These are phyloP conservation scores for Phytophthora idaei DNA, from an alignment of 352 stramenopile species.

Conservation along the genomic window DNA sequence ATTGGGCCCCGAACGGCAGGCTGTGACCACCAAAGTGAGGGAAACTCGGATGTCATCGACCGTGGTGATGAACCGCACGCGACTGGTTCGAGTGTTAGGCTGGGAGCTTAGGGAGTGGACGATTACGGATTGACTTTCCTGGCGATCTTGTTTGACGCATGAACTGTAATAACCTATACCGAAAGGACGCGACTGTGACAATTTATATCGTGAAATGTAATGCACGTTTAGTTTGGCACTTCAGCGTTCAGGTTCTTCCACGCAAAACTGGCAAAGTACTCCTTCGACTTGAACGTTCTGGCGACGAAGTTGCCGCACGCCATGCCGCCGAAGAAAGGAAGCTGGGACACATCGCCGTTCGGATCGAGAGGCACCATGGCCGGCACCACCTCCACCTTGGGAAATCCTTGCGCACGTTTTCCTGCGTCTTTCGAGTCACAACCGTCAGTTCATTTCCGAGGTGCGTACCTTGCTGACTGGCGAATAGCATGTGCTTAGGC, in stretches of 20 bases:
- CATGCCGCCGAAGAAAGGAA: conserved; percentile 51
- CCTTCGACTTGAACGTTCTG: conserved; percentile 46
- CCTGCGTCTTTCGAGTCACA: conserved; percentile 46
- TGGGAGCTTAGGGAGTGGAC: not conserved
- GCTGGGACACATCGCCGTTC: conserved; percentile 53
- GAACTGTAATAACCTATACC: conserved; percentile 19
- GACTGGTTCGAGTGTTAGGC: not conserved
- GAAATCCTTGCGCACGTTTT: conserved; percentile 41
- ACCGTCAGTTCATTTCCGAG: conserved; percentile 42
- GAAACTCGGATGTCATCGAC: conserved; percentile 10
- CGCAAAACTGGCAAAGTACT: conserved; percentile 46
- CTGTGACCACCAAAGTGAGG: conserved; percentile 2
- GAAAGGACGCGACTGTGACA: conserved; percentile 18
- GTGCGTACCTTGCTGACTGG: conserved; percentile 48
- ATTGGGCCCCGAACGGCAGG: not conserved
- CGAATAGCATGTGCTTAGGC: conserved; percentile 52
- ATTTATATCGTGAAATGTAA: not conserved
- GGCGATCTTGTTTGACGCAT: conserved; percentile 18
- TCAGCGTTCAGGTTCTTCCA: conserved; percentile 41
- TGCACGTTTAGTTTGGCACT: conserved; percentile 28
- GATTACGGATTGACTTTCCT: no score
- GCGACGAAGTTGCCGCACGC: conserved; percentile 58
- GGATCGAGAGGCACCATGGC: conserved; percentile 52
- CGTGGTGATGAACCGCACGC: conserved; percentile 9
- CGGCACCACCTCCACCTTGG: conserved; percentile 37